These are phyloP conservation scores for Lolium rigidum DNA, from an alignment of 176 grass and related monocot genomes.

Conservation along the genomic window DNA sequence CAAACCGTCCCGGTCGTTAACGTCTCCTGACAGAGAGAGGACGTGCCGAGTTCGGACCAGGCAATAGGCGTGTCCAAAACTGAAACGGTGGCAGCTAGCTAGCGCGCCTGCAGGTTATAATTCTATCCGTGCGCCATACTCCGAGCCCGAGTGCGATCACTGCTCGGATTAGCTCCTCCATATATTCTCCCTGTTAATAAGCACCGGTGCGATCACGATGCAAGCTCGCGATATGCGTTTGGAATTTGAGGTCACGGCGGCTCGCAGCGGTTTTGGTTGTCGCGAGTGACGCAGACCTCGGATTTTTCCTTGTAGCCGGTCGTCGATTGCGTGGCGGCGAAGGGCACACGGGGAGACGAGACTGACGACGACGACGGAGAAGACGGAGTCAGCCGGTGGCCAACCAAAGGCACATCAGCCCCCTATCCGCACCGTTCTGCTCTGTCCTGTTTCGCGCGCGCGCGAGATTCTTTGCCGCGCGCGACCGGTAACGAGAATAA, in stretches of 20 bases:
- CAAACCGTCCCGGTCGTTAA: neutral
- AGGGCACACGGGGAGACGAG: constrained; percentile 10
- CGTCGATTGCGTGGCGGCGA: constrained; percentile 48
- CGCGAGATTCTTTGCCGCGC: constrained; percentile 37
- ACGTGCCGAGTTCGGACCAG: neutral
- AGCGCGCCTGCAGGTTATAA: neutral
- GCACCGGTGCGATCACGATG: neutral
- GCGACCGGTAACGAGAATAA: constrained; percentile 57
- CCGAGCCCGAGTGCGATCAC: neutral
- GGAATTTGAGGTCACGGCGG: neutral
- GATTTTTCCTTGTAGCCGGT: neutral
- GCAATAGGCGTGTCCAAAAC: neutral
- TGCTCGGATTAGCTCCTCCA: neutral
- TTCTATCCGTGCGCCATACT: neutral
- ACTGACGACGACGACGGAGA: neutral
- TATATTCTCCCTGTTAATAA: neutral
- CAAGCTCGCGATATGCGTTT: neutral
- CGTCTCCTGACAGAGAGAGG: neutral
- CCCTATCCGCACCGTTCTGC: constrained; percentile 38
- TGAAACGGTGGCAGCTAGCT: neutral
- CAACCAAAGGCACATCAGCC: constrained; percentile 31
- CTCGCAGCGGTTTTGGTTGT: constrained; percentile 20
- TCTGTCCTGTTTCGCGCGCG: neutral
- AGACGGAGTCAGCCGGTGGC: constrained; percentile 48
- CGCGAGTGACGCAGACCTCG: neutral